These are phyloP conservation scores for Clitopilus passeckerianus DNA, from an alignment of 768 basidiomycete species.

Conservation along the genomic window DNA sequence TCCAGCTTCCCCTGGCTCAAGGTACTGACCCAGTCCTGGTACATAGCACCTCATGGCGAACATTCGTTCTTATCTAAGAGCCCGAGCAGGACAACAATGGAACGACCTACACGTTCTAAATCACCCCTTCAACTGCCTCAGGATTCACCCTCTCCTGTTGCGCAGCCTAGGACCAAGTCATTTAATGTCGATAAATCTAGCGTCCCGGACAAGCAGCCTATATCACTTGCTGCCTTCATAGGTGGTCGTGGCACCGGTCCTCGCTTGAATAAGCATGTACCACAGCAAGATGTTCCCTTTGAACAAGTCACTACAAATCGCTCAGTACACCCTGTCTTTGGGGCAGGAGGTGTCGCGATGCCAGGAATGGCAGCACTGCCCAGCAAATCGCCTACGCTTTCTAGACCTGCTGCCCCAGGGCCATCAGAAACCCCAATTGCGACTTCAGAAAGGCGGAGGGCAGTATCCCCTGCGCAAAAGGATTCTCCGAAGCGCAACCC, in stretches of 20 bases:
- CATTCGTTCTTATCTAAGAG: not conserved
- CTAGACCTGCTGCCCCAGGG: not conserved
- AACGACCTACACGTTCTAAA: not conserved
- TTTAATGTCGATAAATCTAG: not conserved
- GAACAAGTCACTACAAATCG: slow-evolving; percentile 51
- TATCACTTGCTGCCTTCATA: slow-evolving; percentile 79
- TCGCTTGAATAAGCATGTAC: slow-evolving; percentile 64
- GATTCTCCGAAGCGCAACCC: not conserved
- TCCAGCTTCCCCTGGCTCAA: too few relatives aligned
- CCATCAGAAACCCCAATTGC: not conserved
- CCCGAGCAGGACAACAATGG: not conserved
- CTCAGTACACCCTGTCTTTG: slow-evolving; percentile 71
- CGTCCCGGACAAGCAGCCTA: slow-evolving; percentile 24
- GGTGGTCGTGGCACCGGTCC: slow-evolving; percentile 76
- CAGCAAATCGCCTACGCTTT: not conserved
- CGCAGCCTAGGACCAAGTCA: not conserved
- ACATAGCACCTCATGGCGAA: not conserved
- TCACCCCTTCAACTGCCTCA: not conserved
- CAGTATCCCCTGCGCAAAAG: not conserved
- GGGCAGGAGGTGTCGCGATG: slow-evolving; percentile 70
- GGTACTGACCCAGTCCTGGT: too few relatives aligned
- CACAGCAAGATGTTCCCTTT: slow-evolving; percentile 68
- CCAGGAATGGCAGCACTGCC: slow-evolving; percentile 51
- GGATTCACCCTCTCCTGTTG: not conserved
- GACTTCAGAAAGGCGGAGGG: slow-evolving; percentile 2